Base-by-base conservation (phyloP, 768 basidiomycete species). In the Boletus vermiculosoides region DNA sequence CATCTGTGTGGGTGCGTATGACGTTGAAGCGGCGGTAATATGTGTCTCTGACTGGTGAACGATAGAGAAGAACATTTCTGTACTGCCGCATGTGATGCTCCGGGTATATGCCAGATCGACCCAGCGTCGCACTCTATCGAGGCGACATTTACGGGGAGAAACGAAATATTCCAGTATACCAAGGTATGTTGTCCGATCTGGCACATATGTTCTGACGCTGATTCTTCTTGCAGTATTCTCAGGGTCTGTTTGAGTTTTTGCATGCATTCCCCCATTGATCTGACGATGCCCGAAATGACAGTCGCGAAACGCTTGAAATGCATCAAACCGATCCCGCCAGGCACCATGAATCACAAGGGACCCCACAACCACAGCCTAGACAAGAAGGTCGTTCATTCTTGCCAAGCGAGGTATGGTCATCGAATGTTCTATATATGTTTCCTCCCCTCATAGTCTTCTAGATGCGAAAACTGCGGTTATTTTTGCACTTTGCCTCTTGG, bases 121-220 rank as follows among this genome's bases (percentile, higher is more conserved):
- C 83, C 79, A 0, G 73, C 77, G 0, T 85, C 85, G 0, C 78
- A 81, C 51, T 80, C 83, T 0, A 78, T 87, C 34, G 80, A 85
- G 61, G 82, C 83, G 6, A 85, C 83, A 0, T 87, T 86, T 59
- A 79, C 78, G 0, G 86, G 85, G 0, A 73, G 68, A 55, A 80
- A 85, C 48, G 82, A 84, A 56, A 83, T 79, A 1, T 87, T 85
- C 61, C 79, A 82, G 62, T 87, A 83, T 50, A 87, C 86, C 0
- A 86, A 86, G 76, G 85, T 82, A 50, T 28, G 64, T 53, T 39
- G 30, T 25, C 20, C 2, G 11, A 7, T 49, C n/a, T 18, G n/a
- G 8, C 8, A 13, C 2, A 6, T 20, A 2, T 1, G 6, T 16
- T 45, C 37, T 25, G 28, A 31, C 1, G 0, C 33, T 50, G 13